A percentile compares a stretch with the other conserved stretches of the same genome.
Evolutionary conservation across 352 stramenopile species (phyloP).

Genomic region (Phytopythium chamaehyphon): DNA sequence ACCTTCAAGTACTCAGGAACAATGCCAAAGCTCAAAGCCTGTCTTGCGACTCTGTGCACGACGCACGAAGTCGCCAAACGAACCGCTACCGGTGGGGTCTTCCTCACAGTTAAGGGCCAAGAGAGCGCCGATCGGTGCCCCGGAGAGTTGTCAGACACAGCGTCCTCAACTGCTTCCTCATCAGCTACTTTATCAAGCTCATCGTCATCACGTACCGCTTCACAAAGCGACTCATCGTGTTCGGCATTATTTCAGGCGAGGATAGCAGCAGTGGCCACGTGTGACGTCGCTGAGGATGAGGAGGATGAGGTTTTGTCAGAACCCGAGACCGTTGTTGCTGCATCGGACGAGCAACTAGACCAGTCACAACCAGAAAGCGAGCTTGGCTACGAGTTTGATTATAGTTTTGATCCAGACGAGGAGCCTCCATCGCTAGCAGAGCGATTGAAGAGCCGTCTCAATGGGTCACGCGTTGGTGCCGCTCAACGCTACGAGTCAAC

Average conservation of each 20-base stretch:
- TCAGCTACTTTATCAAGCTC: not conserved
- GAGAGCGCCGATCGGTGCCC: conserved; percentile 48
- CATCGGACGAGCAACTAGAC: not conserved
- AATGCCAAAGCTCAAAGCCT: conserved; percentile 45
- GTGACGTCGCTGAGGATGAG: not conserved
- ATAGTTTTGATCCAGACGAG: conserved; percentile 5
- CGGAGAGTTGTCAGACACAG: conserved; percentile 12
- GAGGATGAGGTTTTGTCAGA: not conserved
- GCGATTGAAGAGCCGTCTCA: conserved; percentile 2
- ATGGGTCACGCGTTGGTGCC: not conserved
- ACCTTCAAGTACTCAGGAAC: conserved; percentile 49
- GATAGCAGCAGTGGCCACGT: not conserved
- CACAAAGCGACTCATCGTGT: not conserved
- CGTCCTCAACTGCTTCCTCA: not conserved
- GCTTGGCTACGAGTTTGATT: not conserved
- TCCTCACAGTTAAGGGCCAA: conserved; percentile 49
- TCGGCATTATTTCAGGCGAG: not conserved
- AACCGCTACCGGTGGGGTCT: conserved; percentile 37
- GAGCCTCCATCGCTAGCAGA: conserved; percentile 5
- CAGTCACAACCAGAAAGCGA: not conserved
- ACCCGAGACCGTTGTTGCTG: not conserved
- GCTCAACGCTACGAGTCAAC: too few relatives aligned
- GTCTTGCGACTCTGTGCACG: conserved; percentile 43
- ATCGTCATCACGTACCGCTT: not conserved
- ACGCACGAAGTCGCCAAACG: conserved; percentile 58